Percentiles rank a stretch among this genome's conserved stretches.
These are phyloP conservation scores for Kwoniella europaea DNA, from an alignment of 768 basidiomycete genomes.

Conservation along the genomic window DNA sequence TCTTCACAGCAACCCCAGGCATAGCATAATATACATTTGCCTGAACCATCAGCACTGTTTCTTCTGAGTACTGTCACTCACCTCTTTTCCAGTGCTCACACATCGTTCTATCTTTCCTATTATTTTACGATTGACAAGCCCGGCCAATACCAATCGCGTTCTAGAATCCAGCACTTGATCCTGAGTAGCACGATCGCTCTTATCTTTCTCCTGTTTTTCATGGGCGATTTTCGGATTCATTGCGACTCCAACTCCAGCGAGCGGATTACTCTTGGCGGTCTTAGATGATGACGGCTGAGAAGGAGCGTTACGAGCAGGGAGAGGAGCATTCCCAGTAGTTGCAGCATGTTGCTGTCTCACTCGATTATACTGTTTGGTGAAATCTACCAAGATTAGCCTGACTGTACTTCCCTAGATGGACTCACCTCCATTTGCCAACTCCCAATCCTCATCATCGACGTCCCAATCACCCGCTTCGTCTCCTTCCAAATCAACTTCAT, in stretches of 20 bases:
- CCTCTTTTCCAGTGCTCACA: constrained; percentile 98
- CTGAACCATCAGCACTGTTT: constrained; percentile 59
- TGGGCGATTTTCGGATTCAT: constrained; percentile 87
- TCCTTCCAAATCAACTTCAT: constrained; percentile 17
- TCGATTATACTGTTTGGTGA: constrained; percentile 98
- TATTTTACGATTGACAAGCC: constrained; percentile 89
- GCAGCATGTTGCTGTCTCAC: constrained; percentile 85
- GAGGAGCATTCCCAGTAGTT: constrained; percentile 26
- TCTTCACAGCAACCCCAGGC: constrained; percentile 76
- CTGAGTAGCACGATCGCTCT: constrained; percentile 92
- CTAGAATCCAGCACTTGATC: constrained; percentile 96
- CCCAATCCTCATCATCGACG: constrained; percentile 59
- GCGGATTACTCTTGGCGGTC: constrained; percentile 1
- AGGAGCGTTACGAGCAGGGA: constrained; percentile 62
- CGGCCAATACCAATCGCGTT: constrained; percentile 91
- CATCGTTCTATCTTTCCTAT: constrained; percentile 93
- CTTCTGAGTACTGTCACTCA: constrained; percentile 53
- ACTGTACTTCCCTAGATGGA: constrained; percentile 9
- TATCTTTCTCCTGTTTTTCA: constrained; percentile 91
- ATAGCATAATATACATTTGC: constrained; percentile 72
- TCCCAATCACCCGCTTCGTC: constrained; percentile 41
- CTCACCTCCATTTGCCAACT: constrained; percentile 57
- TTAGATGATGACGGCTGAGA: constrained; percentile 63
- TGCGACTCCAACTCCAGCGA: constrained; percentile 66
- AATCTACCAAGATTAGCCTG: constrained; percentile 66